Base-by-base conservation (phyloP, 106 monocot species). In the Chionographis japonica region DNA sequence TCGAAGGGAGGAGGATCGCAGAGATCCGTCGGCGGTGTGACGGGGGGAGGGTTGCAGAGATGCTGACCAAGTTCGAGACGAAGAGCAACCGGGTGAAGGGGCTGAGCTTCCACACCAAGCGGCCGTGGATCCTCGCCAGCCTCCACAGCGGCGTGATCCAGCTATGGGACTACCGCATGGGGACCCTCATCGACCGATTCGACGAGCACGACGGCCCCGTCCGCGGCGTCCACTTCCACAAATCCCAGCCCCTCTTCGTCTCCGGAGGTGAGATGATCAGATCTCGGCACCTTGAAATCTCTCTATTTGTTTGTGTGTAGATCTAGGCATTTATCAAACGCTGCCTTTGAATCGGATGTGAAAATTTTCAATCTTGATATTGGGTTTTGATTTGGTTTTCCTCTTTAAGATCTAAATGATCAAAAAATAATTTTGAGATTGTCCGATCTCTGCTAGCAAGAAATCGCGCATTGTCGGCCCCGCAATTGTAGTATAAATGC, bases 141-240 rank as follows among this genome's bases (percentile, higher is more conserved):
- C 80, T 87, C 52, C 80, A 83, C 71, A 84, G 73, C 62, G 88
- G 84, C 4, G 88, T 84, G 53, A 76, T 88, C 66, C 84, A 88
- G 69, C 72, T 84, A 20, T 88, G 88, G 88, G 88, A 88, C 55
- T 88, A 88, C 27, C 84, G 84, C 52, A 84, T 84, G 78, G 88
- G 88, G 4, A 88, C 88, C 3, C 81, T 88, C 9, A 88, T 88
- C 54, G 88, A 81, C 50, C 88, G 88, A 37, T 88, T 88, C 56
- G 88, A 88, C 43, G 88, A 84, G 73, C 88, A 88, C 75, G 88
- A 84, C 5, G 84, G 81, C 20, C 84, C 88, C 8, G 84, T 84
- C 6, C 75, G 81, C 10, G 88, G 84, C n/a, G 78, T 88, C 38
- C 84, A 79, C 57, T 88, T 84, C 68, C 88, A 88, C 53, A 76